Evolutionary conservation across 2,329 filamentous ascomycete species (phyloP).

Genomic region (Ascocoryne sarcoides): DNA sequence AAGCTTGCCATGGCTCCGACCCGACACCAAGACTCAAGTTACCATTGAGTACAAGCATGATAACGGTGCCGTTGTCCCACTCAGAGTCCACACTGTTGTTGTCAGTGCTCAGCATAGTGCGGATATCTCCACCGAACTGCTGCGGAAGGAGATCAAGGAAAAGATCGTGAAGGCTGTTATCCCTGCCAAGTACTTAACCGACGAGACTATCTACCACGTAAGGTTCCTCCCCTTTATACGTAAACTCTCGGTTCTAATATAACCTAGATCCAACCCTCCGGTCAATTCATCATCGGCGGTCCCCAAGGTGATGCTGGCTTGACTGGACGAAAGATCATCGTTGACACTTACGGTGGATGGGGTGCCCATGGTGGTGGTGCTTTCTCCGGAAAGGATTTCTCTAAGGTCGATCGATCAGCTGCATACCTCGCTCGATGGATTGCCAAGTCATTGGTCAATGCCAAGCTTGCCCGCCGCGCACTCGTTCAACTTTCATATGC

Average conservation of each 20-base stretch:
- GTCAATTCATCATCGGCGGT: constrained; percentile 97
- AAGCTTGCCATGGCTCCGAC: constrained; percentile 84
- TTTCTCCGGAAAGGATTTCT: constrained; percentile 99
- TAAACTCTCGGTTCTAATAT: constrained; percentile 9
- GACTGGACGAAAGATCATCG: constrained; percentile 95
- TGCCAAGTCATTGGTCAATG: constrained; percentile 91
- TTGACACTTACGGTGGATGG: constrained; percentile 99
- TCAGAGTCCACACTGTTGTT: constrained; percentile 92
- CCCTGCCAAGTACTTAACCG: constrained; percentile 83
- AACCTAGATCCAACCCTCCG: constrained; percentile 80
- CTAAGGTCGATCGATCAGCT: constrained; percentile 98
- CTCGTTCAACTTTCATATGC: constrained; percentile 98
- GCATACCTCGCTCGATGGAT: constrained; percentile 98
- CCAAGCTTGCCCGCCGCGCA: constrained; percentile 81
- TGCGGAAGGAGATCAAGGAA: constrained; percentile 90
- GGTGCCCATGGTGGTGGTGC: constrained; percentile 99
- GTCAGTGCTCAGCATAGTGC: constrained; percentile 91
- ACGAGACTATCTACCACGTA: constrained; percentile 91
- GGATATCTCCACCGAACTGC: constrained; percentile 80
- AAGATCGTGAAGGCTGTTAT: constrained; percentile 97
- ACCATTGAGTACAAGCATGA: constrained; percentile 98
- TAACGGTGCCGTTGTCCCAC: constrained; percentile 81
- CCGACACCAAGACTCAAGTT: constrained; percentile 99
- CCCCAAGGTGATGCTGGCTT: constrained; percentile 98
- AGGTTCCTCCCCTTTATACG: constrained; percentile 29